phyloP scores from a whole-genome alignment of 345 rosid genomes.

The Syzygium oleosum region DNA sequence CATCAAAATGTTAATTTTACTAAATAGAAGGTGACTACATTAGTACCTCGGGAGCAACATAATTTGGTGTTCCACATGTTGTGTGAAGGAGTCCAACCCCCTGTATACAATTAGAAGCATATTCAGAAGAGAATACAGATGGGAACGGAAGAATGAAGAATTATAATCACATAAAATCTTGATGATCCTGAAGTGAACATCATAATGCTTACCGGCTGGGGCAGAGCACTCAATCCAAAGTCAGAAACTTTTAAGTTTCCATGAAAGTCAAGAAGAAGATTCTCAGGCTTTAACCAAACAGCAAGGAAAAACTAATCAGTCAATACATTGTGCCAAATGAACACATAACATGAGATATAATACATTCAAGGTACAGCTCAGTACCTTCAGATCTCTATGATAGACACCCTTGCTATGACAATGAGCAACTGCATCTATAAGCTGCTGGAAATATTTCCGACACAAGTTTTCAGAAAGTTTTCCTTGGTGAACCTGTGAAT shows the following conservation, averaged over 20 bases:
- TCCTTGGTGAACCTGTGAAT: slow-evolving; percentile 53
- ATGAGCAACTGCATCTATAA: slow-evolving; percentile 80
- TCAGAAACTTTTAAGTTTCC: slow-evolving; percentile 72
- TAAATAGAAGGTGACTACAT: not conserved
- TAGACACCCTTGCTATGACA: slow-evolving; percentile 88
- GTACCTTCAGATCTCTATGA: slow-evolving; percentile 88
- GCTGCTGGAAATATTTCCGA: slow-evolving; percentile 88
- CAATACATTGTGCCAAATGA: not conserved
- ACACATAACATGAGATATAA: not conserved
- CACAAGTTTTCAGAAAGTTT: slow-evolving; percentile 64
- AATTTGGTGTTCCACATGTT: slow-evolving; percentile 91
- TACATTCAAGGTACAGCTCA: slow-evolving; percentile 4
- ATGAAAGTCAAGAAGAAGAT: slow-evolving; percentile 56
- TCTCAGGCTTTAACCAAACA: slow-evolving; percentile 46
- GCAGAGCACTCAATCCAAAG: slow-evolving; percentile 71
- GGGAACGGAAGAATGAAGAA: not conserved
- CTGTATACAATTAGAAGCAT: slow-evolving; percentile 15
- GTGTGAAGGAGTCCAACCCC: slow-evolving; percentile 68
- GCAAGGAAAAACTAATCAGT: not conserved
- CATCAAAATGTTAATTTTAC: not conserved
- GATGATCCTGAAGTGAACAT: not conserved
- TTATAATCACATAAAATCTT: not conserved
- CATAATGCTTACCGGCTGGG: slow-evolving; percentile 34
- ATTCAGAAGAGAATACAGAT: not conserved
- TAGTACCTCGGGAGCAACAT: slow-evolving; percentile 59